These are phyloP conservation scores for Chalciporus piperatoides DNA, from an alignment of 1,284 basidiomycete species.

Conservation along the genomic window DNA sequence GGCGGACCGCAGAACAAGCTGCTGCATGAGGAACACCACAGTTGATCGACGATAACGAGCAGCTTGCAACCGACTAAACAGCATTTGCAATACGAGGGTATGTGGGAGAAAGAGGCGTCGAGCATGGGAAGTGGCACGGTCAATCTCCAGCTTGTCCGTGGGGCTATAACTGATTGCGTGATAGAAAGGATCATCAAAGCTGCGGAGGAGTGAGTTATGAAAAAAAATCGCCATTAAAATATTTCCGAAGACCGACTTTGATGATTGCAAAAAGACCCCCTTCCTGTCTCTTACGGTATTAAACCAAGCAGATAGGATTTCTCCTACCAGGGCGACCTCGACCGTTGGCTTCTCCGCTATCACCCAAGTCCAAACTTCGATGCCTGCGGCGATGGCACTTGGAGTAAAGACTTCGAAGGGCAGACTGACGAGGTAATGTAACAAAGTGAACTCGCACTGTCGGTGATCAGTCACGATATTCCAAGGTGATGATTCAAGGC, in stretches of 20 bases:
- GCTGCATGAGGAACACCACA: conserved; percentile 83
- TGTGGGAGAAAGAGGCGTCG: conserved; percentile 81
- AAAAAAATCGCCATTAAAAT: conserved; percentile 1
- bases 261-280: conserved; percentile 77
- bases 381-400: conserved; percentile 78
- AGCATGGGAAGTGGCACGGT: conserved; percentile 69
- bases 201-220: conserved; percentile 32
- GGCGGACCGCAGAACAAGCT: conserved; percentile 78
- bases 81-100: conserved; percentile 79
- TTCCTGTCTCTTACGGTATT: conserved; percentile 72
- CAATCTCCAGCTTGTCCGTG: conserved; percentile 83
- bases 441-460: conserved; percentile 81
- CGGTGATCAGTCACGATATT: conserved; percentile 3
- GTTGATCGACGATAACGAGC: conserved; percentile 85
- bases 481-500: conserved; percentile 4
- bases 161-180: conserved; percentile 88
- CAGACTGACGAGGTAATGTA: conserved; percentile 85
- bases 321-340: conserved; percentile 73
- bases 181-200: conserved; percentile 85
- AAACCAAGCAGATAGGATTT: conserved; percentile 87
- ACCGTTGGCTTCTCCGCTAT: conserved; percentile 83
- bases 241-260: conserved; percentile 60
- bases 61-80: conserved; percentile 93
- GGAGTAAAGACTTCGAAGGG: conserved; percentile 92
- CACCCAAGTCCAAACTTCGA: conserved; percentile 97